A percentile compares a stretch with the other conserved stretches of the same genome.
phyloP scores from a whole-genome alignment of 2,329 filamentous ascomycete species.

The Monosporascus ibericus region DNA sequence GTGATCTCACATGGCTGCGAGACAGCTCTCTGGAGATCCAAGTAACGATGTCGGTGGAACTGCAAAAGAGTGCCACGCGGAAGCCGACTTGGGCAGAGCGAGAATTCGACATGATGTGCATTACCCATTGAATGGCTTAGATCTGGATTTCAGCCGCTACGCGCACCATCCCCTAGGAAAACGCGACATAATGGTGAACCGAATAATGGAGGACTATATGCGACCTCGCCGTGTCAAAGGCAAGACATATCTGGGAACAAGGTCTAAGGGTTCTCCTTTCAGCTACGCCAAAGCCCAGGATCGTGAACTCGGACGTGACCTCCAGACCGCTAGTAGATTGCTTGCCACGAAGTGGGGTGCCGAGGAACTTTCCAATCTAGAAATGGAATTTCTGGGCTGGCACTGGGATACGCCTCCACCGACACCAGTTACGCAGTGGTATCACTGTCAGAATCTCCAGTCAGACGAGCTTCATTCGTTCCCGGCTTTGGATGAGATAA shows the following conservation, averaged over 20 bases:
- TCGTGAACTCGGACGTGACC: conserved; percentile 18
- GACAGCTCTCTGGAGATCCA: background rate
- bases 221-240: conserved; percentile 10
- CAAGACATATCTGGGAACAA: conserved; percentile 4
- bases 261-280: conserved; percentile 6
- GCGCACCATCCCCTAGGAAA: conserved; percentile 24
- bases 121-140: conserved; percentile 28
- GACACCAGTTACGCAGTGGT: background rate
- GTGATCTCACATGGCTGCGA: background rate
- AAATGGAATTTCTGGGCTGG: background rate
- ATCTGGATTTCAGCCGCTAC: conserved; percentile 27
- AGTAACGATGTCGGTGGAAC: background rate
- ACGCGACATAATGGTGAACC: conserved; percentile 26
- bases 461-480: conserved; percentile 6
- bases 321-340: conserved; percentile 20
- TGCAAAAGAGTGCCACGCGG: background rate
- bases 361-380: background rate
- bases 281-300: conserved; percentile 14
- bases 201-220: conserved; percentile 26
- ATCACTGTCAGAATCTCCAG: background rate
- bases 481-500: background rate
- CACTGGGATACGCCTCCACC: background rate
- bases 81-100: background rate
- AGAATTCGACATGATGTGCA: conserved; percentile 9
- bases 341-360: conserved; percentile 14